Base-by-base conservation (phyloP, 176 grass and related monocot genomes). In the Cymbopogon citratus region DNA sequence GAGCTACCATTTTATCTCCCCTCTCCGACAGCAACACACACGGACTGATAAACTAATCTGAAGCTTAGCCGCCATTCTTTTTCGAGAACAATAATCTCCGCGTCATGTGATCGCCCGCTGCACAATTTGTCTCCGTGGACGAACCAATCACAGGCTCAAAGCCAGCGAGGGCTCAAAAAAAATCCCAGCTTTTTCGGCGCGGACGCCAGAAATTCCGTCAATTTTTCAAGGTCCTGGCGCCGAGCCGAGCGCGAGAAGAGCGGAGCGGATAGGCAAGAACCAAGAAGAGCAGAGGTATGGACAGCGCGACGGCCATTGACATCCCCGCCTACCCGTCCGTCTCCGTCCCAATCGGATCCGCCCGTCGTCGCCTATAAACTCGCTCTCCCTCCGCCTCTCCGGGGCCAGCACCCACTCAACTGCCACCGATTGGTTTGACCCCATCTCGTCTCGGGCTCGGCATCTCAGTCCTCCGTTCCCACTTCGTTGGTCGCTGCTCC, bases 321-420 rank as follows among this genome's bases (percentile, higher is more conserved):
- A 84, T 79, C 61, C n/a, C 45, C 81, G 81, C 86, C 66, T 61
- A n/a, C n/a, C 73, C 26, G n/a, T 6, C 59, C 59, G 24, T 4
- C 24, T 25, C 18, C 34, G 66, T 59, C 39, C 87, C 38, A 80
- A 80, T 84, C 76, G 69, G 76, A 88, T 88, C 87, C 46, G 14
- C 38, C 45, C 80, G 8, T 1, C 69, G 19, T 34, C 74, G 46
- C 46, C 81, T 79, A 80, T 84, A 88, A 88, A 40, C 70, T 43
- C 59, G 36, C 15, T 27, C 40, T 66, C 63, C 21, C 80, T 43
- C 59, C 75, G 24, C 41, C 40, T 66, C 63, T 21, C 80, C 39
- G 69, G 26, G 57, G 27, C 63, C 72, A 38, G 19, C 51, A 62
- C 49, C 31, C 2, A 3, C 52, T 2, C 59, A 71, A 74, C 86